Conservation (phyloP, 2,329 filamentous ascomycete genomes). For the Colletotrichum cuscutae region DNA sequence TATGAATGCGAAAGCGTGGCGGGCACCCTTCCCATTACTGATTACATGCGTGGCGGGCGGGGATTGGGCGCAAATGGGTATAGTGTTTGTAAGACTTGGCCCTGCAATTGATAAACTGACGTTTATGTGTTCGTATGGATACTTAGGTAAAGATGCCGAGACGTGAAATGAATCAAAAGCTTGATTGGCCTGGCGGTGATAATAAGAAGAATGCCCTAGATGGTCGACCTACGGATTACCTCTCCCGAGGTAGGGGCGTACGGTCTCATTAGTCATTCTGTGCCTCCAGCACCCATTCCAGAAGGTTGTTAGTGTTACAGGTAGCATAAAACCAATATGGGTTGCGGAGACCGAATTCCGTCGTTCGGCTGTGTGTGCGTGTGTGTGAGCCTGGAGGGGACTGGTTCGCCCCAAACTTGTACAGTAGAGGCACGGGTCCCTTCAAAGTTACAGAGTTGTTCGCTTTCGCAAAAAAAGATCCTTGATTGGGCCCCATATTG, state of each 20-base stretch:
- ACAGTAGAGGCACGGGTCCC: not conserved
- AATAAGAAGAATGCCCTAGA: not conserved
- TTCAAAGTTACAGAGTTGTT: slow-evolving; percentile 16
- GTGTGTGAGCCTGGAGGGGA: not conserved
- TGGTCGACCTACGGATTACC: too few species aligned
- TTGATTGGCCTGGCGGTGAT: not conserved
- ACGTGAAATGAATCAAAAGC: not conserved
- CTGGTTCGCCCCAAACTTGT: not conserved
- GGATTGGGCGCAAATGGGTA: slow-evolving; percentile 1
- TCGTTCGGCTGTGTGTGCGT: not conserved
- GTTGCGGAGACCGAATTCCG: not conserved
- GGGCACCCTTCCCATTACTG: not conserved
- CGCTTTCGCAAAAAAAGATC: slow-evolving; percentile 9
- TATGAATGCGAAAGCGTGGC: not conserved
- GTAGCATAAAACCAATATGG: not conserved
- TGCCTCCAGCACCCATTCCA: not conserved
- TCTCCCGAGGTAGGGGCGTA: not conserved
- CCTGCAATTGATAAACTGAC: not conserved
- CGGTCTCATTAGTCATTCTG: not conserved
- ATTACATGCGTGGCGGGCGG: slow-evolving; percentile 3
- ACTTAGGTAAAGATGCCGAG: not conserved
- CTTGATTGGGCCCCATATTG: slow-evolving; percentile 11
- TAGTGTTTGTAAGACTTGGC: not conserved
- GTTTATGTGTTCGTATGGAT: not conserved
- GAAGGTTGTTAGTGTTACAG: not conserved